Conservation (phyloP, 371 early-diverging fungal species). For the Choanephora cucurbitarum region DNA sequence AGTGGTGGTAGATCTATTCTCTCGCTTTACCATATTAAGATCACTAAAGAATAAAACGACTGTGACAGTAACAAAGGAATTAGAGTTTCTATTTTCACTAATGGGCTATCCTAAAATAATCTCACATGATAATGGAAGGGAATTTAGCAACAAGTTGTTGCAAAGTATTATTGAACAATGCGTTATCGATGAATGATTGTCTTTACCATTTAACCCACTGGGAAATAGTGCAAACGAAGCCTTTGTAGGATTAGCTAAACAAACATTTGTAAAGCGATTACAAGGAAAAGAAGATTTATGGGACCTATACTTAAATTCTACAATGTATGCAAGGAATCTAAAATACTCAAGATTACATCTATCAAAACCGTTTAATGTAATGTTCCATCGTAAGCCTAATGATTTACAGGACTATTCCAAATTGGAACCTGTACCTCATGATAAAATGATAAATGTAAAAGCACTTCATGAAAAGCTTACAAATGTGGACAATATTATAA, state of each 20-base stretch:
- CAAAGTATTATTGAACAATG: conserved; percentile 1
- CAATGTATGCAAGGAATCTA: conserved; percentile 8
- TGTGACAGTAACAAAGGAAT: neutral
- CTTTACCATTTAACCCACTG: conserved; percentile 6
- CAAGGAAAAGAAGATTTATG: conserved; percentile 2
- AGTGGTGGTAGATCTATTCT: conserved; percentile 6
- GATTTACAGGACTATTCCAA: conserved; percentile 8
- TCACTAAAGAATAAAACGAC: conserved; percentile 1
- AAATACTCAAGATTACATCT: conserved; percentile 8
- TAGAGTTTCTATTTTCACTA: conserved; percentile 5
- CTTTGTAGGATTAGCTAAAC: neutral
- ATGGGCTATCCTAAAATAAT: conserved; percentile 9
- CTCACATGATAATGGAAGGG: neutral
- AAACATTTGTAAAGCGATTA: conserved; percentile 2
- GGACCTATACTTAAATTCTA: conserved; percentile 4
- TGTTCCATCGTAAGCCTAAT: conserved; percentile 16
- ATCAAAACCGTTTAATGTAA: conserved; percentile 6
- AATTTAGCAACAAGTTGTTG: conserved; percentile 5
- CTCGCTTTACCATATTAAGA: conserved; percentile 6
- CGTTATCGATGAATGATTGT: conserved; percentile 5
- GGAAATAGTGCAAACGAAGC: conserved; percentile 7
- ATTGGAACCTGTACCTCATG: neutral
- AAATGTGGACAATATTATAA: neutral
- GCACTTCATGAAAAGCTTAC: neutral
- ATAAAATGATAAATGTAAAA: neutral